These are phyloP conservation scores for Trematosphaeria pertusa DNA, from an alignment of 2,329 filamentous ascomycete genomes.

Conservation along the genomic window DNA sequence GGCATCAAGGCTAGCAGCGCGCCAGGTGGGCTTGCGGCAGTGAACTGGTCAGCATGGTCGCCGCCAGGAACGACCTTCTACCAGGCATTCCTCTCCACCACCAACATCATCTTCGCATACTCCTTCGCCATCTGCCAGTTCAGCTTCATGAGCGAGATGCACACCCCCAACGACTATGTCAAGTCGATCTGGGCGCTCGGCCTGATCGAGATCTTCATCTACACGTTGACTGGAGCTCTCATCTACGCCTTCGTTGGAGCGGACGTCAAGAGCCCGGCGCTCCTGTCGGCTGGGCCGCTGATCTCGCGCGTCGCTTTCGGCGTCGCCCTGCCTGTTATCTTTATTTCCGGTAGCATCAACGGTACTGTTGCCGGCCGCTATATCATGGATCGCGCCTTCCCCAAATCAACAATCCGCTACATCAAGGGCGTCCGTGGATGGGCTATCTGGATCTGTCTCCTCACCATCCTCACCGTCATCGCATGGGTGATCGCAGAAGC, in stretches of 20 bases:
- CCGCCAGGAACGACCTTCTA: slow-evolving; percentile 63
- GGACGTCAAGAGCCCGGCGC: slow-evolving; percentile 67
- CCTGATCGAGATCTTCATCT: slow-evolving; percentile 65
- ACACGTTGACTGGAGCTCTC: slow-evolving; percentile 72
- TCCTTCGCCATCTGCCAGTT: slow-evolving; percentile 72
- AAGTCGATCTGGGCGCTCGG: slow-evolving; percentile 64
- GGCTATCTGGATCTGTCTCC: slow-evolving; percentile 66
- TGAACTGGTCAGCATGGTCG: slow-evolving; percentile 43
- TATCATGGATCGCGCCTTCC: slow-evolving; percentile 68
- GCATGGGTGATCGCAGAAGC: slow-evolving; percentile 74
- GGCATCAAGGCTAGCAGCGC: slow-evolving; percentile 51
- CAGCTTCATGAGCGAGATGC: slow-evolving; percentile 71
- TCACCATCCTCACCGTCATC: slow-evolving; percentile 64
- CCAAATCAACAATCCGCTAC: slow-evolving; percentile 57
- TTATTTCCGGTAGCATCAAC: slow-evolving; percentile 75
- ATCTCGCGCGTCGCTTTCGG: slow-evolving; percentile 76
- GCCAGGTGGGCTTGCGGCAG: slow-evolving; percentile 38
- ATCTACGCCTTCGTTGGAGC: slow-evolving; percentile 73
- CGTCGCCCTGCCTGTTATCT: slow-evolving; percentile 73
- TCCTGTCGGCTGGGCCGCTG: slow-evolving; percentile 65
- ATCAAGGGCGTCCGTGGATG: slow-evolving; percentile 49
- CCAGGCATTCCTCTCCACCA: slow-evolving; percentile 62
- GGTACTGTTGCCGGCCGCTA: slow-evolving; percentile 72
- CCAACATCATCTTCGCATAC: slow-evolving; percentile 40
- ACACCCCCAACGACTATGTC: slow-evolving; percentile 67